Evolutionary conservation across 169 alveolate species (phyloP).

Genomic region (Plasmodium gaboni): DNA sequence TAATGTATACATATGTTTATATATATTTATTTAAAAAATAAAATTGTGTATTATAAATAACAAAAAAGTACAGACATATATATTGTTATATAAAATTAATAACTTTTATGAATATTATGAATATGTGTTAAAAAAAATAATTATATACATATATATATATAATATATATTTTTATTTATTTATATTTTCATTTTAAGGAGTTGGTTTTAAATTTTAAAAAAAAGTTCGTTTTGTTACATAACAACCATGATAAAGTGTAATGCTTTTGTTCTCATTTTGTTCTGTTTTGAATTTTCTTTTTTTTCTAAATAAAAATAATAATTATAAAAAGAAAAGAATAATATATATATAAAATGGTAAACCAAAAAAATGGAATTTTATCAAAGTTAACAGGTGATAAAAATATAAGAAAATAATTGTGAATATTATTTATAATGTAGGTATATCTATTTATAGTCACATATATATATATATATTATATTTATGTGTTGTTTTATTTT

Average conservation of each 20-base stretch:
- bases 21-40: too few relatives aligned
- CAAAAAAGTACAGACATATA: too few relatives aligned
- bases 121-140: too few relatives aligned
- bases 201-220: too few relatives aligned
- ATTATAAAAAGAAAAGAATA: background rate
- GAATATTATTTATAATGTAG: background rate
- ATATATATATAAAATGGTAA: conserved; percentile 44
- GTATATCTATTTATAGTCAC: background rate
- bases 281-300: conserved; percentile 1
- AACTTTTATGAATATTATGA: too few relatives aligned
- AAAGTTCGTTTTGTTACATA: background rate
- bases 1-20: too few relatives aligned
- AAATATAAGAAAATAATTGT: too few relatives aligned
- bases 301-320: background rate
- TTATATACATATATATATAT: too few relatives aligned
- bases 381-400: conserved; percentile 66
- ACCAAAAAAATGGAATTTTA: conserved; percentile 28
- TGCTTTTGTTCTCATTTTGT: background rate
- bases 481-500: background rate
- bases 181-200: too few relatives aligned
- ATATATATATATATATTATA: background rate
- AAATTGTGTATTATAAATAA: too few relatives aligned
- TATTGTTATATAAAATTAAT: too few relatives aligned
- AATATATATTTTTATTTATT: too few relatives aligned
- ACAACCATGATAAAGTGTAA: background rate